Evolutionary conservation across 2,329 filamentous ascomycete genomes (phyloP), one percentile per base, ranked within the genome.

Genomic region (Neofusicoccum sp.): DNA sequence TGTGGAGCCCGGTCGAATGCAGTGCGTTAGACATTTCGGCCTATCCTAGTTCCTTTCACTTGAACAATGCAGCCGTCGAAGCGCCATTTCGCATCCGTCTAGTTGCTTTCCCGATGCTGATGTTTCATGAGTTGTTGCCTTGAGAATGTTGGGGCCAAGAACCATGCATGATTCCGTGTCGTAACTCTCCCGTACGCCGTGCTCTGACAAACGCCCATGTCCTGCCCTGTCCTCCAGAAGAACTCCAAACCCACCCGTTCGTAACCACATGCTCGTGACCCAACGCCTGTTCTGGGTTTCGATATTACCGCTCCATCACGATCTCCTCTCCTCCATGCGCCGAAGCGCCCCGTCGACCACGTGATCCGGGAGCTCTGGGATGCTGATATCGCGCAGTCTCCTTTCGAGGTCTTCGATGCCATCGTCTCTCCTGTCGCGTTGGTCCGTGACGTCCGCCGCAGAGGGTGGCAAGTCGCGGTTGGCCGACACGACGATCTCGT

Each of bases 401-500:
- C 22, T 39, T 6, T 56, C 49, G 33, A 45, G 29, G 7, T 56
- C 60, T 2, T 56, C 60, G 14, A 39, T 14, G 6, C 31, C 31
- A 9, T 52, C 31, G 6, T 45, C 4, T 62, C 63, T 4, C 64
- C 66, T 49, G 43, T 61, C 28, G 60, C 44, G 66, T 5, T 67
- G 66, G 29, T 72, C 70, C 22, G 67, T 39, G 16, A 36, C 65
- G 1, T 67, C 68, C 3, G 61, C 47, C n/a, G 62, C 36, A 7
- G 63, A 31, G 28, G 37, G 44, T 6, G 44, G 3, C 9, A 39
- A 5, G 9, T 52, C 59, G 37, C 48, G 45, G 37, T 61, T 44
- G 36, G 66, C 61, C 16, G 75, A 65, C 14, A 70, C 63, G n/a
- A 64, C 69, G 6, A 77, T 71, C 62, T 75, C 71, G 54, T 76